Conservation (phyloP, 345 rosid species). For the Ricinus communis region DNA sequence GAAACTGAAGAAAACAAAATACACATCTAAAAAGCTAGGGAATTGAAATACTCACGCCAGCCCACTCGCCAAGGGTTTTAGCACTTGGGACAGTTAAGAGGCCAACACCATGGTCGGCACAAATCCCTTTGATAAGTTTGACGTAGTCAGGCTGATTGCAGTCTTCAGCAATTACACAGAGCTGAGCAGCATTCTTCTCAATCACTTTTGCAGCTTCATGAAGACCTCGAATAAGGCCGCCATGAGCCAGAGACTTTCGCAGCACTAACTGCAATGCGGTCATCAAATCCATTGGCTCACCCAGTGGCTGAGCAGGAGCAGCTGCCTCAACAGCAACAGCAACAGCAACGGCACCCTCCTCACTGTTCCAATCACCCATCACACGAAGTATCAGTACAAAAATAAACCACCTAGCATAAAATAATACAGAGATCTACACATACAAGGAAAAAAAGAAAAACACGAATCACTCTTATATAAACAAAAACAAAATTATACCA, state of each 20-base stretch:
- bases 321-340: constrained; percentile 20
- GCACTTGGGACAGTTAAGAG: constrained; percentile 76
- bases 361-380: constrained; percentile 11
- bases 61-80: constrained; percentile 91
- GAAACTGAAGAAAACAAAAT: no score
- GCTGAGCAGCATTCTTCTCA: constrained; percentile 74
- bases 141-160: constrained; percentile 84
- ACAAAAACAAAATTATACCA: no score
- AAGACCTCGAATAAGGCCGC: constrained; percentile 69
- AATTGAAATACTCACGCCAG: constrained; percentile 60
- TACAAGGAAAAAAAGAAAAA: no score
- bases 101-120: constrained; percentile 66
- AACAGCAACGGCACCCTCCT: constrained; percentile 22
- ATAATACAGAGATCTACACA: no score
- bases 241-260: constrained; percentile 26
- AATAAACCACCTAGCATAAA: no score
- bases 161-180: constrained; percentile 80
- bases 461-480: no score
- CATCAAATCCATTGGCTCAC: constrained; percentile 35
- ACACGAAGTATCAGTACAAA: no score
- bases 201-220: constrained; percentile 76
- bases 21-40: neutral
- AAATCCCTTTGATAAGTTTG: constrained; percentile 77
- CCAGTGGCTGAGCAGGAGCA: constrained; percentile 23
- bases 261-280: constrained; percentile 31